These are phyloP conservation scores for Nemania abortiva DNA, from an alignment of 2,329 filamentous ascomycete species.

Conservation along the genomic window DNA sequence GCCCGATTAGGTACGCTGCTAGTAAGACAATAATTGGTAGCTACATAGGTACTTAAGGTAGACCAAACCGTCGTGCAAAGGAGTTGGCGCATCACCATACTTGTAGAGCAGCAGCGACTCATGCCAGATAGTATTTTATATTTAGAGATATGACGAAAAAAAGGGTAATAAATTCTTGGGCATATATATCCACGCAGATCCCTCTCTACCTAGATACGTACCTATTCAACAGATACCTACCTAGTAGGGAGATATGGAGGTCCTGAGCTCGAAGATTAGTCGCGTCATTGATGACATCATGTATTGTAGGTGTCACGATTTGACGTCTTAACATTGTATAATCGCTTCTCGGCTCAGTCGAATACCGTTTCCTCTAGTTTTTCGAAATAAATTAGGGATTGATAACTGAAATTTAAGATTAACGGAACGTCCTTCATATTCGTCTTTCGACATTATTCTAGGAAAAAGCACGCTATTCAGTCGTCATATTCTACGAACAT, in stretches of 20 bases:
- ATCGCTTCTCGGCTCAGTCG: not conserved
- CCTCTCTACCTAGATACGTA: not conserved
- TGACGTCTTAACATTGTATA: constrained; percentile 6
- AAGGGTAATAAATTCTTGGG: no score
- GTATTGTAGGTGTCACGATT: constrained; percentile 17
- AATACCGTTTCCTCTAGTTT: not conserved
- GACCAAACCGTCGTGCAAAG: no score
- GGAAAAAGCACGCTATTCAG: not conserved
- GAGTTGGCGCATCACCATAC: no score
- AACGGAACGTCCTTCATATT: not conserved
- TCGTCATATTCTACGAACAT: constrained; percentile 41
- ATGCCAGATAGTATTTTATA: not conserved
- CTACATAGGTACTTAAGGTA: no score
- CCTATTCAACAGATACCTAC: not conserved
- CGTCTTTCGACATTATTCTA: not conserved
- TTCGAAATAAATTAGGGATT: no score
- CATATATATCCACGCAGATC: not conserved
- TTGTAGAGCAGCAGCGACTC: not conserved
- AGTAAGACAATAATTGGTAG: no score
- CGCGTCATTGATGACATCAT: constrained; percentile 40
- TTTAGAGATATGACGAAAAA: no score
- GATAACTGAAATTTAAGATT: no score
- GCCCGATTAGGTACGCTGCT: no score
- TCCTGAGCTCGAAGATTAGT: constrained; percentile 5
- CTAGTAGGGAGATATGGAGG: not conserved